A percentile compares a stretch with the other conserved stretches of the same genome.
These are phyloP conservation scores for Peterozyma xylosa DNA, from an alignment of 805 yeast genomes.

Conservation along the genomic window DNA sequence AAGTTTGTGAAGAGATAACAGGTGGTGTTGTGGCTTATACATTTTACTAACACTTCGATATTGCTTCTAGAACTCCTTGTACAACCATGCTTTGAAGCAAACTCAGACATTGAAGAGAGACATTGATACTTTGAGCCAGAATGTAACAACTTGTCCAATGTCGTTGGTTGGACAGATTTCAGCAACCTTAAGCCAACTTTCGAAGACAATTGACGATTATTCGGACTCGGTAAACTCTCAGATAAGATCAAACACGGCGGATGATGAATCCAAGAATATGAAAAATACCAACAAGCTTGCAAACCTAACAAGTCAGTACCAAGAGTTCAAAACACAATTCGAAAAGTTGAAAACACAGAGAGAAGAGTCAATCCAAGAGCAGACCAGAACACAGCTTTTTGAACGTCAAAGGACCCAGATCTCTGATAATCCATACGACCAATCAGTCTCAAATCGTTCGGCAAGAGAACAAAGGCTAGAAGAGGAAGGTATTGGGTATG, in stretches of 20 bases:
- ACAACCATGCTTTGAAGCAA: conserved; percentile 86
- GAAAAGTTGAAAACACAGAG: conserved; percentile 46
- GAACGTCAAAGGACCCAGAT: conserved; percentile 35
- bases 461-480: conserved; percentile 16
- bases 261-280: conserved; percentile 39
- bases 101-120: conserved; percentile 67
- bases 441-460: conserved; percentile 5
- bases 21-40: too few species aligned
- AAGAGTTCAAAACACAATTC: conserved; percentile 42
- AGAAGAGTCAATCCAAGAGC: conserved; percentile 41
- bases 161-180: conserved; percentile 58
- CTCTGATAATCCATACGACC: conserved; percentile 41
- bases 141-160: conserved; percentile 62
- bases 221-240: conserved; percentile 12
- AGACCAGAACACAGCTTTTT: conserved; percentile 44
- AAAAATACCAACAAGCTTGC: conserved; percentile 56
- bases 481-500: conserved; percentile 13
- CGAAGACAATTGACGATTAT: conserved; percentile 56
- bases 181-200: conserved; percentile 71
- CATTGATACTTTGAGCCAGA: conserved; percentile 54
- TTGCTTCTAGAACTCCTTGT: conserved; percentile 58
- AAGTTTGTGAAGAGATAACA: too few species aligned
- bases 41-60: too few species aligned
- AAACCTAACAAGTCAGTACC: conserved; percentile 43
- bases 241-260: conserved; percentile 7